Conservation (phyloP, 2,329 filamentous ascomycete genomes). For the Calonectria hawksworthii region DNA sequence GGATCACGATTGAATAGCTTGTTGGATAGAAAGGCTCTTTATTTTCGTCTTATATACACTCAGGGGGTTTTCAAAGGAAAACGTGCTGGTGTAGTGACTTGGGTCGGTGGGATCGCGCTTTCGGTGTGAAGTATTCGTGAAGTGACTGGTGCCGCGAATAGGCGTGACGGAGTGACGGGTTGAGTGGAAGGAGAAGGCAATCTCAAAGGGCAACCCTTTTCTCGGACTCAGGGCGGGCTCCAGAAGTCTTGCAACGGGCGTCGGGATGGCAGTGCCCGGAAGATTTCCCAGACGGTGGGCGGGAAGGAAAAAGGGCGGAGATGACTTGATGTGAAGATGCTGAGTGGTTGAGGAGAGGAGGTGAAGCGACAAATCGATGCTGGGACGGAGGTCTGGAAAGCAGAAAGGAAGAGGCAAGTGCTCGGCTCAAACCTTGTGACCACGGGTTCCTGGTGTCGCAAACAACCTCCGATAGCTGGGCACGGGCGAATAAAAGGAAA, state of each 20-base stretch:
- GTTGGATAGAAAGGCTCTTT: slow-evolving; percentile 49
- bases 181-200: slow-evolving; percentile 46
- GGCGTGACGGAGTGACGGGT: slow-evolving; percentile 49
- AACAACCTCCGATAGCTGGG: slow-evolving; percentile 35
- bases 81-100: slow-evolving; percentile 86
- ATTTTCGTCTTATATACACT: slow-evolving; percentile 81
- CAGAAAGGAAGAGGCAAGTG: slow-evolving; percentile 56
- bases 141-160: slow-evolving; percentile 54
- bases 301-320: slow-evolving; percentile 51
- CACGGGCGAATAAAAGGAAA: slow-evolving; percentile 23
- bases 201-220: slow-evolving; percentile 47
- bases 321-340: slow-evolving; percentile 47
- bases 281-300: slow-evolving; percentile 47
- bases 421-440: slow-evolving; percentile 55
- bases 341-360: slow-evolving; percentile 50
- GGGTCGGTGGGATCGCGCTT: slow-evolving; percentile 58
- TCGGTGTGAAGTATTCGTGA: slow-evolving; percentile 58
- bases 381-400: slow-evolving; percentile 53
- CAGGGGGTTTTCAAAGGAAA: slow-evolving; percentile 90
- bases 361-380: slow-evolving; percentile 54
- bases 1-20: slow-evolving; percentile 42
- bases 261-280: slow-evolving; percentile 41
- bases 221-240: slow-evolving; percentile 47
- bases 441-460: slow-evolving; percentile 42
- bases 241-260: slow-evolving; percentile 50